Evolutionary conservation across 2,329 filamentous ascomycete species (phyloP), one percentile per base, ranked within the genome.

Genomic region (Erysiphe pulchra): DNA sequence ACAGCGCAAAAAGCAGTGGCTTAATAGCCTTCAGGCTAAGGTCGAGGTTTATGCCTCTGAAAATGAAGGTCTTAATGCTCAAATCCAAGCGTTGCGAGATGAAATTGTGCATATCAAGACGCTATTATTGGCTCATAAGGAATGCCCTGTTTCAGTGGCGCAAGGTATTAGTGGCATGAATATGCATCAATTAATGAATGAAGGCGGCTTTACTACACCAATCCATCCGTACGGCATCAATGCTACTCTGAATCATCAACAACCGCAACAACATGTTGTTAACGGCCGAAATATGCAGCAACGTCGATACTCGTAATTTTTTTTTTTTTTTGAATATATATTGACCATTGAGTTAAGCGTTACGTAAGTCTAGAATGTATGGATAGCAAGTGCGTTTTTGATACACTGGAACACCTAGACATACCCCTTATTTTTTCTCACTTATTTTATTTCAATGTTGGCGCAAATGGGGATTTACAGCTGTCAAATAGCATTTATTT

Each of bases 1-100:
- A 49, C 90, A 98, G 61, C 75, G 90, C 17, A 98, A 98, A 70
- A 98, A 98, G 70, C 90, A 95, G 60, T 98, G 90, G 90, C 72
- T 95, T 47, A 81, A 82, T 31, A 95, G 93, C 54, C 70, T 98
- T 1, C 90, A 98, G 61, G 74, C 75, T 47, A 95, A 95, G 62
- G 87, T 95, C 14, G 90, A 98, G 60, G 70, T 92, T 52, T 95
- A 85, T 57, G 86, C 80, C 50, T 78, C 71, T 0, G 90, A 98
- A 62, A 95, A 95, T 51, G 90, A 98, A 57, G 75, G 75, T 1
- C 69, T 98, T 32, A 82, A 78, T 16, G 70, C 77, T 2, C 87
- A 90, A 50, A 85, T 95, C 48, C 79, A 79, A 1, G 75, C 82
- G 53, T 65, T 95, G 6, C 73, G 85, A 28, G 87, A 95, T 57